These are phyloP conservation scores for Linnemannia zychae DNA, from an alignment of 192 early-diverging fungal genomes.

Conservation along the genomic window DNA sequence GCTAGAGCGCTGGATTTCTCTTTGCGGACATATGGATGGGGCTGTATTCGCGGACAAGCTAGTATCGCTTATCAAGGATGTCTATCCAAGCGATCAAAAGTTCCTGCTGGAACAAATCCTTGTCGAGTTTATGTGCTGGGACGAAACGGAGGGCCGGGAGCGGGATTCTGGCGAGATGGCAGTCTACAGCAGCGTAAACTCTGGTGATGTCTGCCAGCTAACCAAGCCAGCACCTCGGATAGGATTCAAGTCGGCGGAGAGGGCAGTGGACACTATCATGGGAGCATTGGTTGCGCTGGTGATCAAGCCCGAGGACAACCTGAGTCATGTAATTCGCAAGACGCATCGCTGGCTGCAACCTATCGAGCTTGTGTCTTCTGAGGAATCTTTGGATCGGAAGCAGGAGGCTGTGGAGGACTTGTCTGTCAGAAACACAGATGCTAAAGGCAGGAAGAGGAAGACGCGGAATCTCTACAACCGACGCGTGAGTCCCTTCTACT, in stretches of 20 bases:
- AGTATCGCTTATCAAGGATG: constrained; percentile 33
- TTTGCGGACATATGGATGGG: constrained; percentile 34
- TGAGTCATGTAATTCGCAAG: constrained; percentile 20
- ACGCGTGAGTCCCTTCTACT: constrained; percentile 53
- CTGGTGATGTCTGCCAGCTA: background rate
- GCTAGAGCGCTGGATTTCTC: constrained; percentile 38
- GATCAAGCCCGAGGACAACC: constrained; percentile 47
- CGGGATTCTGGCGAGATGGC: constrained; percentile 8
- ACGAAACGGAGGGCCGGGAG: constrained; percentile 13
- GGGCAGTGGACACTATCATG: constrained; percentile 40
- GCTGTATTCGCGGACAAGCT: constrained; percentile 36
- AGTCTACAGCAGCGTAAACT: background rate
- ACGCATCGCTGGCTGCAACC: constrained; percentile 35
- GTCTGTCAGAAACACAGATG: background rate
- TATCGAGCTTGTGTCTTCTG: constrained; percentile 16
- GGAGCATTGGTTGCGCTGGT: constrained; percentile 35
- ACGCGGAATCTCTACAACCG: constrained; percentile 44
- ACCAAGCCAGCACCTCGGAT: background rate
- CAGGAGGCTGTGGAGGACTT: background rate
- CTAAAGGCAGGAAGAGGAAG: constrained; percentile 25
- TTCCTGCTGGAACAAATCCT: constrained; percentile 47
- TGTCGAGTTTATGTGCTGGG: constrained; percentile 48
- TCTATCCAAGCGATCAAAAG: constrained; percentile 53
- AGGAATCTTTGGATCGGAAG: background rate
- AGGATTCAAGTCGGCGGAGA: constrained; percentile 20